These are phyloP conservation scores for Phialophora verrucosa DNA, from an alignment of 2,329 filamentous ascomycete genomes.

Conservation along the genomic window DNA sequence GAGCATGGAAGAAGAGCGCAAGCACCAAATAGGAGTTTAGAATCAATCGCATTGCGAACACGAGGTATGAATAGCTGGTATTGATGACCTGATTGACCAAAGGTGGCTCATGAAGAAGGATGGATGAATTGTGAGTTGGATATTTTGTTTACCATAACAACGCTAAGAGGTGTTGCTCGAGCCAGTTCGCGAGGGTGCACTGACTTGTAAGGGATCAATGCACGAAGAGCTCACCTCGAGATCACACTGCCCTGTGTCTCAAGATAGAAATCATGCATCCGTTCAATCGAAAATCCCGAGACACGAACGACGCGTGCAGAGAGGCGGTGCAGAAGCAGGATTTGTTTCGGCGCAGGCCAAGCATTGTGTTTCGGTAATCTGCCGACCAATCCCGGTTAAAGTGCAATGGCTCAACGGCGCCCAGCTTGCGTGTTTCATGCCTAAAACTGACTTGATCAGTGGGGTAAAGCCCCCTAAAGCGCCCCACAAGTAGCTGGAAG, in stretches of 20 bases:
- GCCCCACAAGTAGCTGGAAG: not conserved
- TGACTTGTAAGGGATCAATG: not conserved
- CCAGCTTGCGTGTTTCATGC: constrained; percentile 22
- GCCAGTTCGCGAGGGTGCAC: not conserved
- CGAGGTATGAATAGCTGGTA: not conserved
- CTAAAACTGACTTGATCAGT: constrained; percentile 1
- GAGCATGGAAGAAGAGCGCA: not conserved
- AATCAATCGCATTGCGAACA: not conserved
- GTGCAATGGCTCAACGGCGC: not conserved
- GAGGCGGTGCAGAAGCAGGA: constrained; percentile 7
- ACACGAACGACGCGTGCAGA: not conserved
- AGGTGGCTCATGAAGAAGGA: not conserved
- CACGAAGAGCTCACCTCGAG: not conserved
- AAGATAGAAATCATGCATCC: not conserved
- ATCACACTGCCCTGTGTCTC: not conserved
- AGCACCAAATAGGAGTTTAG: not conserved
- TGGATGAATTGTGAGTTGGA: not conserved
- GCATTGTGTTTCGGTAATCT: constrained; percentile 5
- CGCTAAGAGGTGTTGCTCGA: not conserved
- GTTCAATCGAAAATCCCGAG: too few relatives aligned
- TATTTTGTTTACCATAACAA: not conserved
- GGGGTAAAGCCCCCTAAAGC: not conserved
- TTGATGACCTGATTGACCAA: not conserved
- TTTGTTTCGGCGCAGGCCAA: constrained; percentile 5
- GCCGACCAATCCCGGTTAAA: not conserved